phyloP scores from a whole-genome alignment of 176 grass and related monocot genomes.

The Raddia guianensis region DNA sequence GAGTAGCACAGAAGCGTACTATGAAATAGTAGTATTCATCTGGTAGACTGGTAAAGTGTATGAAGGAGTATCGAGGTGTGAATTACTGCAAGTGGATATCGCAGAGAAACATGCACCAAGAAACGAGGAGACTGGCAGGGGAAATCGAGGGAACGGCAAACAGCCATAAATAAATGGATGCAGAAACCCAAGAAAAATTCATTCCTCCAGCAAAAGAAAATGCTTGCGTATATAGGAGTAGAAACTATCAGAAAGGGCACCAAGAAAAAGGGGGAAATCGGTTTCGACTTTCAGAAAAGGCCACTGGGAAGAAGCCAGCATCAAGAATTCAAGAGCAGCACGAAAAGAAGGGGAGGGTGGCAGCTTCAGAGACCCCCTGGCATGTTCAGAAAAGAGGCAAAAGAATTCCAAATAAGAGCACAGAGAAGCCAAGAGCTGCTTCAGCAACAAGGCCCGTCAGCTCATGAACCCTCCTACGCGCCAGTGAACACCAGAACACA shows the following conservation, averaged over 20 bases:
- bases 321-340: slow-evolving; percentile 24
- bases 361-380: neutral
- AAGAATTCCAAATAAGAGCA: slow-evolving; percentile 24
- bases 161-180: neutral
- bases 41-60: too few relatives aligned
- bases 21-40: neutral
- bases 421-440: neutral
- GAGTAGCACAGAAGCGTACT: neutral
- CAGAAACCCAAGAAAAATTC: neutral
- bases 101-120: slow-evolving; percentile 1
- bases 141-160: neutral
- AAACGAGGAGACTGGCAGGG: neutral
- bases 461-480: neutral
- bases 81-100: neutral
- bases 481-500: neutral
- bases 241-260: neutral
- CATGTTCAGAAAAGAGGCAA: neutral
- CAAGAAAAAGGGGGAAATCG: neutral
- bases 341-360: slow-evolving; percentile 32
- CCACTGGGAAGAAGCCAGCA: neutral
- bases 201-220: neutral
- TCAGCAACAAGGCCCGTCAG: neutral
- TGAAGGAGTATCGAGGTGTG: neutral
- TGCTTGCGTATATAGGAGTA: neutral
- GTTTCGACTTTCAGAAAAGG: neutral